Conservation (phyloP, 2,329 filamentous ascomycete species). For the Alternaria arbusti region DNA sequence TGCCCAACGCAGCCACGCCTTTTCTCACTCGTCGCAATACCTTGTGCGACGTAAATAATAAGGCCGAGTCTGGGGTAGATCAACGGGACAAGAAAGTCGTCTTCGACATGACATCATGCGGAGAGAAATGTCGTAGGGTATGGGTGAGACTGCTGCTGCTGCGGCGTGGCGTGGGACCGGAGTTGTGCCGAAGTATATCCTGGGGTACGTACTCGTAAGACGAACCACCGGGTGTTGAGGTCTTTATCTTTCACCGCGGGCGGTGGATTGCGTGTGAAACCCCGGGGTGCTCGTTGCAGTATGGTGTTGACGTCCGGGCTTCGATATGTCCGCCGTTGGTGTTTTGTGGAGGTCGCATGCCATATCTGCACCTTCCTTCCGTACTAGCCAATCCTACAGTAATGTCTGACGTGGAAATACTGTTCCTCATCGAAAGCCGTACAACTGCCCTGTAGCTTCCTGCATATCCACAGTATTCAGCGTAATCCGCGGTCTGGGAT, state of each 20-base stretch:
- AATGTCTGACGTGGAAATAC: not conserved
- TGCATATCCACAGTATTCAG: constrained; percentile 11
- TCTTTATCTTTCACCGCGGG: not conserved
- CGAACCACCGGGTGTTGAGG: not conserved
- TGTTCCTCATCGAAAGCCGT: not conserved
- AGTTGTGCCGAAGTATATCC: not conserved
- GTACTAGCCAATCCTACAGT: not conserved
- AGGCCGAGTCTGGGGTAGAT: not conserved
- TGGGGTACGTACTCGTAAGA: not conserved
- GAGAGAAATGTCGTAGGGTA: not conserved
- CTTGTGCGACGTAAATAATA: not conserved
- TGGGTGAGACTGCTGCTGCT: not conserved
- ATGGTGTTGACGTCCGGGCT: not conserved
- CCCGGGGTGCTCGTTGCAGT: not conserved
- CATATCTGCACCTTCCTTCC: not conserved
- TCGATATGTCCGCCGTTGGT: not conserved
- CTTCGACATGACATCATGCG: not conserved
- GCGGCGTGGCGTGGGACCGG: not conserved
- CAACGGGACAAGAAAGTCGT: not conserved
- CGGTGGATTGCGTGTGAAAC: not conserved
- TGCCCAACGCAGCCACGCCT: not conserved
- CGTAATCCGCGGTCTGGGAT: not conserved
- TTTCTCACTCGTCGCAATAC: not conserved
- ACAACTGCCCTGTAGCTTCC: constrained; percentile 9
- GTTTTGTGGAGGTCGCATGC: not conserved